Evolutionary conservation across 2,329 filamentous ascomycete species (phyloP).

Genomic region (Bertia moriformis): DNA sequence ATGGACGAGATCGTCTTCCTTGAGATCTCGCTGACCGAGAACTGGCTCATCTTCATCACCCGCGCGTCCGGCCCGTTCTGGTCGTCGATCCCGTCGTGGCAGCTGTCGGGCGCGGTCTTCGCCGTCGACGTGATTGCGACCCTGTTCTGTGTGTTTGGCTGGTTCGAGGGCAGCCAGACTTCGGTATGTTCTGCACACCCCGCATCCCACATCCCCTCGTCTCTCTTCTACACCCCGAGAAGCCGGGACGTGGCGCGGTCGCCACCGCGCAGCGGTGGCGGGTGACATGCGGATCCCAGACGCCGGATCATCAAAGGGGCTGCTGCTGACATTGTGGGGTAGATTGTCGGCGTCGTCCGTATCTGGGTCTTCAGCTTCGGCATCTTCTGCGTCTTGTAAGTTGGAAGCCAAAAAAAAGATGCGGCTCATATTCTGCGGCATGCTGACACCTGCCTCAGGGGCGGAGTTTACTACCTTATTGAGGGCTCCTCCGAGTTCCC

Average conservation of each 20-base stretch:
- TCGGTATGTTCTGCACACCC: too few relatives aligned
- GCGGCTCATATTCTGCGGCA: too few relatives aligned
- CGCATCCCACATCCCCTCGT: too few relatives aligned
- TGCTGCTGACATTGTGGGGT: too few relatives aligned
- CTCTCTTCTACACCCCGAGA: too few relatives aligned
- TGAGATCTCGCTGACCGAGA: constrained; percentile 79
- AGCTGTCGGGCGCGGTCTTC: constrained; percentile 64
- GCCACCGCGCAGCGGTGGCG: too few relatives aligned
- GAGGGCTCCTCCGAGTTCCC: constrained; percentile 71
- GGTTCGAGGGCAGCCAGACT: constrained; percentile 55
- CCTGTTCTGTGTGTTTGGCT: constrained; percentile 74
- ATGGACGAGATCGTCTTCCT: constrained; percentile 75
- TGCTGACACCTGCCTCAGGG: constrained; percentile 47
- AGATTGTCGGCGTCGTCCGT: constrained; percentile 70
- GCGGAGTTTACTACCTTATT: constrained; percentile 61
- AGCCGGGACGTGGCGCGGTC: too few relatives aligned
- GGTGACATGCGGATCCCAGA: too few relatives aligned
- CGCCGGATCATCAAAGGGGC: too few relatives aligned
- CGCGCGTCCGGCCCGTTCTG: constrained; percentile 86
- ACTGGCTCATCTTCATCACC: constrained; percentile 94
- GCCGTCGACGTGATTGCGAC: constrained; percentile 73
- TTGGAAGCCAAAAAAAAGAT: too few relatives aligned
- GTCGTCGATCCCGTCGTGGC: constrained; percentile 79
- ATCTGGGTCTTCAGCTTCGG: constrained; percentile 87
- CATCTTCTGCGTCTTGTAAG: constrained; percentile 73